Percentiles rank a stretch among this genome's conserved stretches.
Evolutionary conservation across 176 grass and related monocot species (phyloP).

Genomic region (Zoysia pacifica): DNA sequence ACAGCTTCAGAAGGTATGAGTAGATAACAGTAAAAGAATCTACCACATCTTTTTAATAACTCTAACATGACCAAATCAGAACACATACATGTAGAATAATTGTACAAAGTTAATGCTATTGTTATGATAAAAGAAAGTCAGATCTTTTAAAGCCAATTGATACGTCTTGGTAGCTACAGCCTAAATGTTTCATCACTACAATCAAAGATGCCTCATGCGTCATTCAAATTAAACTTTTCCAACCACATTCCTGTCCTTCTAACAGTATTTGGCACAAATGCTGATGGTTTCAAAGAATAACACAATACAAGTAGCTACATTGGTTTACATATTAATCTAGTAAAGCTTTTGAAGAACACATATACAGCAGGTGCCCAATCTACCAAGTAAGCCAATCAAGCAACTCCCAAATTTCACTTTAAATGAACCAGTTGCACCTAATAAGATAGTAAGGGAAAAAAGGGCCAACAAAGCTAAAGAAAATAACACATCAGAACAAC

Average conservation of each 20-base stretch:
- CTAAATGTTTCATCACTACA: neutral
- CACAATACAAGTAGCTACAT: neutral
- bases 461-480: neutral
- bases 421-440: neutral
- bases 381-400: neutral
- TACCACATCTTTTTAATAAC: neutral
- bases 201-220: neutral
- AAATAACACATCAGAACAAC: neutral
- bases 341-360: neutral
- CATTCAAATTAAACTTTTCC: neutral
- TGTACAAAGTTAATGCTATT: neutral
- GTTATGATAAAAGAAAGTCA: neutral
- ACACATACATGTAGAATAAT: conserved; percentile 16
- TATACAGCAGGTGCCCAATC: neutral
- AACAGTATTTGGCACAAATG: neutral
- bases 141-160: neutral
- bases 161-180: neutral
- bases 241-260: neutral
- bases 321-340: neutral
- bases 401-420: neutral
- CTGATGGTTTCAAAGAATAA: neutral
- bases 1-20: conserved; percentile 31
- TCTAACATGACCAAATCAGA: neutral
- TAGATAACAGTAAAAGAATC: neutral
- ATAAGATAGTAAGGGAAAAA: neutral